Base-by-base conservation (phyloP, 192 early-diverging fungal species). In the Chytriomyces sp. region DNA sequence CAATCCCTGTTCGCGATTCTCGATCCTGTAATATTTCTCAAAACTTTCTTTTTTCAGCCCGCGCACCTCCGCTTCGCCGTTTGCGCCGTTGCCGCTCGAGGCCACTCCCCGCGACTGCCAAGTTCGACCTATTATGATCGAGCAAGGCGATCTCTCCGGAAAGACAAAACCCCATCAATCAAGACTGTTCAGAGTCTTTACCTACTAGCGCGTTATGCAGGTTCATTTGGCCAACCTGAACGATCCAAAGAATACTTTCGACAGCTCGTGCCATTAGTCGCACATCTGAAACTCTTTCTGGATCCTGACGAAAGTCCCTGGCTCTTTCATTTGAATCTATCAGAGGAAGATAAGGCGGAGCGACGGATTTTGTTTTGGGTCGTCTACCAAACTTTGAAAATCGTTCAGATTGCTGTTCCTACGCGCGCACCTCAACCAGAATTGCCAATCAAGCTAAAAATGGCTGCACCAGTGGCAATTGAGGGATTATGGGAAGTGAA, bases 301-400 rank as follows among this genome's bases (percentile, higher is more conserved):
- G 60, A 62, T 37, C 60, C 60, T 17, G 60, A 62, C 60, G 60
- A 62, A 28, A n/a, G 14, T 26, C 60, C 60, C 31, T 62, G 60
- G 60, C 37, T 62, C 2, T 12, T 36, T 3, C 37, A 30, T 62
- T 6, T 37, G 37, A 62, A 62, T 5, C 38, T 62, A 26, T 38
- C 60, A 8, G 60, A 62, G 17, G 17, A 39, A 22, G 60, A 62
- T 26, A 62, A 62, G 33, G 36, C 31, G 17, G n/a, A n/a, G 17
- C 60, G 60, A 39, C 60, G 60, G 37, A 30, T 19, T 19, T 19
- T 17, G 12, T 62, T 62, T 37, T 62, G 60, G 60, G 26, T 37
- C 32, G 17, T 39, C 0, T 37, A 37, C 26, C 37, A 38, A n/a
- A 37, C 17, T 37, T 28, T n/a, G 37, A 28, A 62, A 62, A 37